Base-by-base conservation (phyloP, 1,139 yeast species). In the Spathaspora sp. region DNA sequence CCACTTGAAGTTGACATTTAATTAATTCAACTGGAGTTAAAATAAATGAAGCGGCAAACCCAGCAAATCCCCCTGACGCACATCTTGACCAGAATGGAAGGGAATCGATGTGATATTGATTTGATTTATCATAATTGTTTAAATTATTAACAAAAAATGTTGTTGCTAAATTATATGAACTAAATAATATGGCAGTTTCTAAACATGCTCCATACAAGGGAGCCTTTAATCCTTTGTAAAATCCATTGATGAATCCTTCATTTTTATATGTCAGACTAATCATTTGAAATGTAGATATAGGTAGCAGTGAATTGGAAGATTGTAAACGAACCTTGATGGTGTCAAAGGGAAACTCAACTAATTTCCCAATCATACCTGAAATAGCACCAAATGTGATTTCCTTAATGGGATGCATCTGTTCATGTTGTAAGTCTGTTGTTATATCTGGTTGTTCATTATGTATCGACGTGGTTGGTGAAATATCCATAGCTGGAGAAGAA, bases 281-380 rank as follows among this genome's bases (percentile, higher is more conserved):
- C 61, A 95, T 84, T 50, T 77, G 80, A 18, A 72, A 41, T 0
- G 95, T 84, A 0, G 86, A 80, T 53, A 50, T 46, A 18, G 51
- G 39, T 11, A 25, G 37, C 10, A 45, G 24, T 2, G 45, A 36
- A 23, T 41, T 45, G 9, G 66, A 49, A 0, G 96, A 81, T 64
- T 91, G 98, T 29, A 91, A 72, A 47, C 97, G 72, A 2, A 91
- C 98, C 63, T 91, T 91, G 44, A 90, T 78, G 0, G 98, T 91
- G 60, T 91, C 98, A 56, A 91, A 89, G 1, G 98, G 98, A 57
- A 84, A 90, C 64, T 91, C 98, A 6, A 91, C 79, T 29, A 87
- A 60, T 60, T 91, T 91, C 3, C 97, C 97, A 8, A 82, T 67
- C 51, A 89, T 85, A 7, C 98, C 98, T 0, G 97, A 70, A 2